Conservation (phyloP, 805 yeast species). For the Lipomyces anomalus region DNA sequence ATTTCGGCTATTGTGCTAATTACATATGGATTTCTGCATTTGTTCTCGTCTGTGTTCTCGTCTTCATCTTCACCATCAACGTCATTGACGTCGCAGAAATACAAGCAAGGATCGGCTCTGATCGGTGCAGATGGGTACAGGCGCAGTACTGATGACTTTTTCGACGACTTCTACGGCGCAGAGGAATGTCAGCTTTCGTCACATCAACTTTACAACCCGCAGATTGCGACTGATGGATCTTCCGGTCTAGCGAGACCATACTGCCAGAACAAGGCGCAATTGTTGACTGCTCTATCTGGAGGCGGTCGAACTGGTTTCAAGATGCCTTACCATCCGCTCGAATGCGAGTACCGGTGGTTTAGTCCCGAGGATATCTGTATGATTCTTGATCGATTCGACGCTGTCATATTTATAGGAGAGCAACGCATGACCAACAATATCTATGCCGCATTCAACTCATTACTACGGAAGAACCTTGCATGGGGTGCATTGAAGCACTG, state of each 20-base stretch:
- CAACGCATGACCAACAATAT: slow-evolving; percentile 20
- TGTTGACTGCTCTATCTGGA: slow-evolving; percentile 17
- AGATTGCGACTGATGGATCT: slow-evolving; percentile 15
- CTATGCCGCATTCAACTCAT: slow-evolving; percentile 22
- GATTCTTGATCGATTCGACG: slow-evolving; percentile 24
- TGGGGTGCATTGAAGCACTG: slow-evolving; percentile 24
- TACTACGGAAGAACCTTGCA: slow-evolving; percentile 21
- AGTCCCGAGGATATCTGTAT: slow-evolving; percentile 22
- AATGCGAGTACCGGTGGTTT: slow-evolving; percentile 24
- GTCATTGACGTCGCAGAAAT: background rate
- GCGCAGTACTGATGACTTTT: slow-evolving; percentile 7
- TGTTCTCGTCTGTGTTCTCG: slow-evolving; percentile 6
- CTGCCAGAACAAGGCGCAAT: slow-evolving; percentile 11
- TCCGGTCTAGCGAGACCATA: slow-evolving; percentile 14
- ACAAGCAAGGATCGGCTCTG: background rate
- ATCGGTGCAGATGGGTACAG: slow-evolving; percentile 16
- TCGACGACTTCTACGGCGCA: slow-evolving; percentile 22
- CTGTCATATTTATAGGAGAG: slow-evolving; percentile 20
- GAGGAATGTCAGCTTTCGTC: slow-evolving; percentile 19
- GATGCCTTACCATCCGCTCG: slow-evolving; percentile 12
- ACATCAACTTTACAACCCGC: slow-evolving; percentile 19
- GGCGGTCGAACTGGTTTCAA: slow-evolving; percentile 14
- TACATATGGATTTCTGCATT: slow-evolving; percentile 14
- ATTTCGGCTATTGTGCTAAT: slow-evolving; percentile 15
- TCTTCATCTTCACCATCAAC: slow-evolving; percentile 1